Evolutionary conservation across 805 yeast genomes (phyloP), one percentile per base, ranked within the genome.

Genomic region (Wickerhamiella qilinensis): DNA sequence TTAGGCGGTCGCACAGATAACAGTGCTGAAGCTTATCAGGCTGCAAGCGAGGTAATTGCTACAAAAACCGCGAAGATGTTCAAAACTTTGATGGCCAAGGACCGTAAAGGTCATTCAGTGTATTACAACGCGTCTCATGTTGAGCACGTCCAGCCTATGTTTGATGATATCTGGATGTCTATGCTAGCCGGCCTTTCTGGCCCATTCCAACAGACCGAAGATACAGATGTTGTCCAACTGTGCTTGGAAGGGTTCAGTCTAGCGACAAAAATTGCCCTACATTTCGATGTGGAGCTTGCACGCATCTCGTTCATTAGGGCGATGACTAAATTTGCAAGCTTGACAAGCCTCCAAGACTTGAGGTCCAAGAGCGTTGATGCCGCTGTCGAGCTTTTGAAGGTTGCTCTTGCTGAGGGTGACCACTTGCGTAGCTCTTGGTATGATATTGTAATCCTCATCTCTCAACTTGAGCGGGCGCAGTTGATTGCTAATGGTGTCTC

Each of bases 111-210:
- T 33, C 59, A 64, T 18, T 60, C 58, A 16, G 67, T 72, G 1
- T 86, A 76, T 53, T 82, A 83, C 56, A 73, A 77, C 16, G 96
- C 96, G 0, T 72, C 85, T 2, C 88, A 81, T 51, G 72, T 81
- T 14, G 93, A 84, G 48, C 95, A 88, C 54, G 94, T 88, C 14
- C 78, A 72, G 54, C 86, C 96, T 1, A 82, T 93, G 53, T 88
- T 91, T 60, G 95, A 88, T 50, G 83, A 83, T 15, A 63, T 81
- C 33, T 91, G 99, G 99, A 86, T 93, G 95, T 84, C 96, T 0
- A 72, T 91, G 35, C 66, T 91, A 47, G 97, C 97, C 5, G 96
- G 93, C 1, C 65, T 91, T 36, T 85, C 96, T 0, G 88, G 93
- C 3, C 93, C 95, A 4, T 85, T 86, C 63, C 84, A 79, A 53